phyloP scores from a whole-genome alignment of 2,329 filamentous ascomycete genomes.

The Neopestalotiopsis clavispora region DNA sequence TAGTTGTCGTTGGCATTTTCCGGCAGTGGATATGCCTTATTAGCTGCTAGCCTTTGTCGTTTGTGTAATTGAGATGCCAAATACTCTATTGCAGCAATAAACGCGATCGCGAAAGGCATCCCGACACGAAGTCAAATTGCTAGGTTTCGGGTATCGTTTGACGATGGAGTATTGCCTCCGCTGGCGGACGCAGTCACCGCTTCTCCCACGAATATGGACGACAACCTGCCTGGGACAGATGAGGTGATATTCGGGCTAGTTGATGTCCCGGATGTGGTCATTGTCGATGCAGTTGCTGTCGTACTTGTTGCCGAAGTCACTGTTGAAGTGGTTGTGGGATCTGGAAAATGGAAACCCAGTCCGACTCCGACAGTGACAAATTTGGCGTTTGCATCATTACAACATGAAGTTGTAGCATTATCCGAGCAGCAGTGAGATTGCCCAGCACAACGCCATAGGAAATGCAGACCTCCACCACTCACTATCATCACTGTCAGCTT shows the following conservation, averaged over 20 bases:
- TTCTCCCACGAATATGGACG: too few relatives aligned
- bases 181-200: too few relatives aligned
- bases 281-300: background rate
- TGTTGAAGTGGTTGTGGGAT: background rate
- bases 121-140: too few relatives aligned
- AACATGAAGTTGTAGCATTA: conserved; percentile 22
- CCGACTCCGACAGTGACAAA: conserved; percentile 12
- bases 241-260: background rate
- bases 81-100: too few relatives aligned
- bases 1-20: too few relatives aligned
- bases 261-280: background rate
- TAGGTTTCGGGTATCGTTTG: too few relatives aligned
- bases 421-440: conserved; percentile 24
- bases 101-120: too few relatives aligned
- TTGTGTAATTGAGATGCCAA: too few relatives aligned
- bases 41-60: too few relatives aligned
- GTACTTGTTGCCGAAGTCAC: background rate
- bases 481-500: background rate
- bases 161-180: too few relatives aligned
- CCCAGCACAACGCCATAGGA: conserved; percentile 20
- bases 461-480: conserved; percentile 21
- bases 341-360: conserved; percentile 4
- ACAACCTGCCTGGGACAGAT: too few relatives aligned
- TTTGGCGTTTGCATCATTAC: conserved; percentile 15
- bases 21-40: too few relatives aligned